These are phyloP conservation scores for Fusarium nematophilum DNA, from an alignment of 2,329 filamentous ascomycete species.

Conservation along the genomic window DNA sequence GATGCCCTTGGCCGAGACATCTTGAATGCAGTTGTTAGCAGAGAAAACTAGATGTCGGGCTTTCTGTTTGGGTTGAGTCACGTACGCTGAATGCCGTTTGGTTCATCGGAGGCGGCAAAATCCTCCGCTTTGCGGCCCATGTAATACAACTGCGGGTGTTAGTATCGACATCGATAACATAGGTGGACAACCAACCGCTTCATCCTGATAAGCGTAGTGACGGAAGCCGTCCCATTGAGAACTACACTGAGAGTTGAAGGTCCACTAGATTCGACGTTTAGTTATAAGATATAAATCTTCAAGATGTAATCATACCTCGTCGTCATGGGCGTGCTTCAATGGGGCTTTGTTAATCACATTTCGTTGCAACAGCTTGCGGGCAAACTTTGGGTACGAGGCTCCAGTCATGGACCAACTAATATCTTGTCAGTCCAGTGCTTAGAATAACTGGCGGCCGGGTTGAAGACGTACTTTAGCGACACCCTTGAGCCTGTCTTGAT, in stretches of 20 bases:
- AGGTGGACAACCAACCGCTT: slow-evolving; percentile 21
- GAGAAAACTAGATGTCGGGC: too few species aligned
- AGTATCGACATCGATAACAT: not conserved
- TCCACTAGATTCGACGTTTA: slow-evolving; percentile 2
- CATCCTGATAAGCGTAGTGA: slow-evolving; percentile 41
- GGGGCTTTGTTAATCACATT: slow-evolving; percentile 39
- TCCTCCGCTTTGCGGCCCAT: slow-evolving; percentile 39
- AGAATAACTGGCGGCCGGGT: not conserved
- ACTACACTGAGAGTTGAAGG: slow-evolving; percentile 36
- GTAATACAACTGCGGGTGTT: slow-evolving; percentile 33
- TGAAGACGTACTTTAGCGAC: slow-evolving; percentile 23
- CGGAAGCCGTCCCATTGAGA: slow-evolving; percentile 41
- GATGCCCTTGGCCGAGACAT: slow-evolving; percentile 28
- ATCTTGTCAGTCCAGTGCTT: not conserved
- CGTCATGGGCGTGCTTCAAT: slow-evolving; percentile 40
- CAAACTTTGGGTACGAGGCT: slow-evolving; percentile 35
- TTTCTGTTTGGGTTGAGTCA: too few species aligned
- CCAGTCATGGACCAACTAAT: slow-evolving; percentile 33
- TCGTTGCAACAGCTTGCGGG: slow-evolving; percentile 31
- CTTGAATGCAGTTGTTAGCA: not conserved
- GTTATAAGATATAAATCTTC: rapidly evolving
- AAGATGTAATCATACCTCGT: slow-evolving; percentile 22
- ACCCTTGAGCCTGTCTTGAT: slow-evolving; percentile 5
- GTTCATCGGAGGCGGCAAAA: slow-evolving; percentile 25
- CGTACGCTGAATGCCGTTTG: slow-evolving; percentile 41